phyloP scores from a whole-genome alignment of 1,139 yeast species.

The Geotrichum restrictum region DNA sequence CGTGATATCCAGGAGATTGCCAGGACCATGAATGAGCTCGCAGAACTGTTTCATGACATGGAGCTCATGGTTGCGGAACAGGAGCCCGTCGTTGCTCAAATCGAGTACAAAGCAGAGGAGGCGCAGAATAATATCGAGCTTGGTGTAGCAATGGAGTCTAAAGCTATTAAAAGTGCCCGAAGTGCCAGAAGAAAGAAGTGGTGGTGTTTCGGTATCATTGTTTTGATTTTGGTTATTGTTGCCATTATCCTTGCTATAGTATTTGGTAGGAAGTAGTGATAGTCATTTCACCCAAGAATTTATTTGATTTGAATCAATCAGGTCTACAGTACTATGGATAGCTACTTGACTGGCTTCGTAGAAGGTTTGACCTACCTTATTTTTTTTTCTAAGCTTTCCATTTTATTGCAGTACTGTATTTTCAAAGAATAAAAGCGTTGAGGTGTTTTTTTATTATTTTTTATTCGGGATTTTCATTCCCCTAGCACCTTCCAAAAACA shows the following conservation, averaged over 20 bases:
- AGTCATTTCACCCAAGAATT: too few relatives aligned
- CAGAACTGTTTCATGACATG: conserved; percentile 93
- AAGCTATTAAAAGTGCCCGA: conserved; percentile 83
- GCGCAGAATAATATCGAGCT: conserved; percentile 91
- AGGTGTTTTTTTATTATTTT: not conserved
- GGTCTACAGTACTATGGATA: not conserved
- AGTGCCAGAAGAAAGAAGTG: conserved; percentile 88
- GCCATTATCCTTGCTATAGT: conserved; percentile 48
- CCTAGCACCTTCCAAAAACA: not conserved
- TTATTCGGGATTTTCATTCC: too few relatives aligned
- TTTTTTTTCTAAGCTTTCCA: not conserved
- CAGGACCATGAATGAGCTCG: conserved; percentile 91
- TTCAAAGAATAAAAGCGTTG: too few relatives aligned
- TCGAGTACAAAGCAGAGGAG: conserved; percentile 71
- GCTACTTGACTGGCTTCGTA: not conserved
- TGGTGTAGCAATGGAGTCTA: conserved; percentile 89
- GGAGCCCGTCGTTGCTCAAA: conserved; percentile 79
- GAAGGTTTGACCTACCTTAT: not conserved
- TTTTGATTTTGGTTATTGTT: conserved; percentile 63
- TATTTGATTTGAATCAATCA: not conserved
- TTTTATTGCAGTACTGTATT: too few relatives aligned
- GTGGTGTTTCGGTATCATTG: conserved; percentile 72
- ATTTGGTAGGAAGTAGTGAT: not conserved
- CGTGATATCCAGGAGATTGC: conserved; percentile 92
- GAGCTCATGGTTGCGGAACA: conserved; percentile 94